Evolutionary conservation across 306 rosid species (phyloP), one percentile per base, ranked within the genome.

Genomic region (Sophora flavescens): DNA sequence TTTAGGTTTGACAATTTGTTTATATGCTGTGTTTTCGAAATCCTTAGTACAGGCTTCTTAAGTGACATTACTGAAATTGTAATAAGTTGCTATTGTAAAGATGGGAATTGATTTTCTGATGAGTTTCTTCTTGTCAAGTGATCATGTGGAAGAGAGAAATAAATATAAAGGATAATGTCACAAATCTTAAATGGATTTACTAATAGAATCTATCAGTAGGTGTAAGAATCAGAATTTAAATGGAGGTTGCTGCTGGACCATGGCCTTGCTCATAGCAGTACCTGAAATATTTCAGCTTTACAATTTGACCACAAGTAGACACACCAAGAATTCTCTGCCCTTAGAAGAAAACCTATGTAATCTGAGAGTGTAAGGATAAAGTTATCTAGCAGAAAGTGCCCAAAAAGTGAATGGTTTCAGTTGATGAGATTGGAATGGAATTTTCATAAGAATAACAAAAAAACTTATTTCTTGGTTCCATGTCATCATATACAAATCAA

Each of bases 401-500:
- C 56, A 65, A 64, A 73, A 59, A 39, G 72, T 4, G 33, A 28
- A 50, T 48, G 59, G 15, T 2, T 45, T 38, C 56, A 45, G 53
- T 64, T 54, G 67, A 57, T 45, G 45, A 28, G 38, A 57, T 54
- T 11, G 8, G 51, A 45, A 72, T 63, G 52, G 26, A 80, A 62
- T 39, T 72, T 71, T 52, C 51, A 53, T 71, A 52, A 35, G 68
- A 38, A 56, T 44, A 56, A 13, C 61, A 22, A 28, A 17, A 17
- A 80, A 52, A 70, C 51, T 61, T 36, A 76, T 60, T 72, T 74
- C 74, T 60, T 77, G 78, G 67, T 69, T 75, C 63, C 71, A 54
- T 83, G 70, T 57, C 66, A 45, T 61, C 78, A 74, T 81, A 81
- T 81, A 74, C 79, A 74, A 72, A 72, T 68, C 68, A 81, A 74